phyloP scores from a whole-genome alignment of 2,329 filamentous ascomycete genomes.

The Paecilomyces fulvus region DNA sequence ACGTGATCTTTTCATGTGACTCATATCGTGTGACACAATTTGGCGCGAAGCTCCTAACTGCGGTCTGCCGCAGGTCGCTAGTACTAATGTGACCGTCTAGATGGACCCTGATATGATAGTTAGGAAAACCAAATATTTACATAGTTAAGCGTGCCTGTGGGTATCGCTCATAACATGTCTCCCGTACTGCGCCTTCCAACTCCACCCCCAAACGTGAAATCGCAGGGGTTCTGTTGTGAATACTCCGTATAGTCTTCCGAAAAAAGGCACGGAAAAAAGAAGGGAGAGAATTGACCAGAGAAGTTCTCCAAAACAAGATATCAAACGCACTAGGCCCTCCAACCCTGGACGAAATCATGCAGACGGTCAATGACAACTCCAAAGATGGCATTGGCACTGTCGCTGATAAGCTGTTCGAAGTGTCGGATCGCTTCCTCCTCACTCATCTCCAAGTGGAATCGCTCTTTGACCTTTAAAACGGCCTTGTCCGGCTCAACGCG shows the following conservation, averaged over 20 bases:
- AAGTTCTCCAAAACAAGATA: too few relatives aligned
- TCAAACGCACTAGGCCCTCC: slow-evolving; percentile 52
- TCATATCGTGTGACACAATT: too few relatives aligned
- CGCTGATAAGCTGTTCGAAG: slow-evolving; percentile 83
- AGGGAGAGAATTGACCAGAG: too few relatives aligned
- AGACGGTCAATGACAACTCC: slow-evolving; percentile 91
- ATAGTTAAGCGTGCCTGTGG: not conserved
- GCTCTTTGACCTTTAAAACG: slow-evolving; percentile 87
- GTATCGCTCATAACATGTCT: not conserved
- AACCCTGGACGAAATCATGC: slow-evolving; percentile 88
- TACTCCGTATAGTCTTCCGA: not conserved
- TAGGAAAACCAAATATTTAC: not conserved
- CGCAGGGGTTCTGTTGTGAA: not conserved
- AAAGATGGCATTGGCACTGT: slow-evolving; percentile 80
- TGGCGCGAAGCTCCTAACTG: too few relatives aligned
- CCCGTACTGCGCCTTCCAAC: not conserved
- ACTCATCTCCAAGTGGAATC: slow-evolving; percentile 82
- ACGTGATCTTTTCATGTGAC: too few relatives aligned
- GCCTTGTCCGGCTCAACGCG: slow-evolving; percentile 86
- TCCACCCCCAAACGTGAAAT: not conserved
- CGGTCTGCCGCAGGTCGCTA: too few relatives aligned
- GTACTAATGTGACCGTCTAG: too few relatives aligned
- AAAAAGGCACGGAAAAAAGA: not conserved
- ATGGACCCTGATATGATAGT: not conserved
- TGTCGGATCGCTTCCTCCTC: slow-evolving; percentile 88